Percentiles rank a stretch among this genome's conserved stretches.
These are phyloP conservation scores for Fusarium buharicum DNA, from an alignment of 2,329 filamentous ascomycete species.

Conservation along the genomic window DNA sequence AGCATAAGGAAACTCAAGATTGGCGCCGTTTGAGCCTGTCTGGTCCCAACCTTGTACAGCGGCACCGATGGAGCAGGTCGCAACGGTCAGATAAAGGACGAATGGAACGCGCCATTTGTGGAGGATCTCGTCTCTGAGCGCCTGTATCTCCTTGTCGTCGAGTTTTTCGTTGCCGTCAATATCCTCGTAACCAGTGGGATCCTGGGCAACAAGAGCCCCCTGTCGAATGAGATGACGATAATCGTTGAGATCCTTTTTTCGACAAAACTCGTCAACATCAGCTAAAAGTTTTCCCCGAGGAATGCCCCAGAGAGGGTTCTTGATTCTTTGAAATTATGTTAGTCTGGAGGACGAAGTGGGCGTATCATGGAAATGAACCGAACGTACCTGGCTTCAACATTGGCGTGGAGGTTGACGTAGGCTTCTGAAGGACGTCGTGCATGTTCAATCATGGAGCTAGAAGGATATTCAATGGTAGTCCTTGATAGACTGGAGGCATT, in stretches of 20 bases:
- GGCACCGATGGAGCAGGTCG: conserved; percentile 74
- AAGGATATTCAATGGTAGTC: conserved; percentile 43
- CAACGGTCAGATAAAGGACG: conserved; percentile 73
- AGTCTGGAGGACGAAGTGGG: conserved; percentile 9
- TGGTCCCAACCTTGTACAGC: conserved; percentile 78
- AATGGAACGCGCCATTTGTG: conserved; percentile 75
- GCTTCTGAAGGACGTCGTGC: conserved; percentile 48
- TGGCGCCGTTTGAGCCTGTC: conserved; percentile 72
- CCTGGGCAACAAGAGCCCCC: conserved; percentile 79
- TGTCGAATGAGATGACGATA: conserved; percentile 69
- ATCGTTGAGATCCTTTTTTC: conserved; percentile 66
- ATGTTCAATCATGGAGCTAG: conserved; percentile 51
- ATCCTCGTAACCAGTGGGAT: conserved; percentile 70
- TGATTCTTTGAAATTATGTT: conserved; percentile 50
- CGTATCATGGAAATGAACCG: not conserved
- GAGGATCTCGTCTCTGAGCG: conserved; percentile 68
- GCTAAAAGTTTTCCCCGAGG: conserved; percentile 61
- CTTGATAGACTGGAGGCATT: conserved; percentile 34
- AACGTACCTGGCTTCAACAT: conserved; percentile 59
- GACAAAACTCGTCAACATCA: conserved; percentile 71
- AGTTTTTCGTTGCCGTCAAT: conserved; percentile 68
- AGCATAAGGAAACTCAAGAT: conserved; percentile 66
- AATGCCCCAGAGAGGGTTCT: conserved; percentile 63
- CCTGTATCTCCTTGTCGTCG: conserved; percentile 66
- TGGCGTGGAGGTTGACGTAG: conserved; percentile 58